phyloP scores from a whole-genome alignment of 495 filamentous ascomycete species.

The Tuber magnatum region DNA sequence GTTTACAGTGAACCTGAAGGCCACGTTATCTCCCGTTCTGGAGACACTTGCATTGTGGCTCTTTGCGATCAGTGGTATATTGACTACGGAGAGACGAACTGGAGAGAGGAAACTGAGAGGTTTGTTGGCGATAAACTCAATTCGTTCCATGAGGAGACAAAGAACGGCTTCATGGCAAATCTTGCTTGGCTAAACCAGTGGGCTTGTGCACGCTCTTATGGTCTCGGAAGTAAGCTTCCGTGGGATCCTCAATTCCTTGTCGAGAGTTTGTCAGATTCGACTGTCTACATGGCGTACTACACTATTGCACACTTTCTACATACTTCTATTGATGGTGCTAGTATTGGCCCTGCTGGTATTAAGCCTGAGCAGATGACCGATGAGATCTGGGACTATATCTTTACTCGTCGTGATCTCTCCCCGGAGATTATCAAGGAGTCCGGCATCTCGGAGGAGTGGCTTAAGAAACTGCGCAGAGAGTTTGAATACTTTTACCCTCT shows the following conservation, averaged over 20 bases:
- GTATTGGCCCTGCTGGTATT: constrained; percentile 57
- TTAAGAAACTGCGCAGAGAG: constrained; percentile 73
- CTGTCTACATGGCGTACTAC: constrained; percentile 96
- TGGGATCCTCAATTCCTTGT: constrained; percentile 89
- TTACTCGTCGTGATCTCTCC: constrained; percentile 55
- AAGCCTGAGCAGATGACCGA: constrained; percentile 85
- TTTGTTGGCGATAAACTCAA: constrained; percentile 68
- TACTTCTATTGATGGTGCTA: constrained; percentile 65
- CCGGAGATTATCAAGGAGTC: constrained; percentile 57
- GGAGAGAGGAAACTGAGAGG: constrained; percentile 65
- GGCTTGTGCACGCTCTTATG: constrained; percentile 88
- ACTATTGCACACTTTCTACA: constrained; percentile 85
- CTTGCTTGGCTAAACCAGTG: constrained; percentile 89
- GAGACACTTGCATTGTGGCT: constrained; percentile 85
- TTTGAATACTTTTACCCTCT: constrained; percentile 97
- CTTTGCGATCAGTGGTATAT: constrained; percentile 95
- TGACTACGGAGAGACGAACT: constrained; percentile 84
- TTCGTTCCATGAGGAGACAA: constrained; percentile 69
- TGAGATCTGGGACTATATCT: constrained; percentile 94
- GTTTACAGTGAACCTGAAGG: constrained; percentile 89
- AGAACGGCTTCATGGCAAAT: constrained; percentile 73
- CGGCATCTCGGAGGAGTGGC: constrained; percentile 60
- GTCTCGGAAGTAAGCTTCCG: constrained; percentile 88
- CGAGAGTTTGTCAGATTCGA: constrained; percentile 84
- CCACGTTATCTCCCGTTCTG: constrained; percentile 74